Evolutionary conservation across 164 flowering plant species (phyloP).

Genomic region (Amborella trichopoda): DNA sequence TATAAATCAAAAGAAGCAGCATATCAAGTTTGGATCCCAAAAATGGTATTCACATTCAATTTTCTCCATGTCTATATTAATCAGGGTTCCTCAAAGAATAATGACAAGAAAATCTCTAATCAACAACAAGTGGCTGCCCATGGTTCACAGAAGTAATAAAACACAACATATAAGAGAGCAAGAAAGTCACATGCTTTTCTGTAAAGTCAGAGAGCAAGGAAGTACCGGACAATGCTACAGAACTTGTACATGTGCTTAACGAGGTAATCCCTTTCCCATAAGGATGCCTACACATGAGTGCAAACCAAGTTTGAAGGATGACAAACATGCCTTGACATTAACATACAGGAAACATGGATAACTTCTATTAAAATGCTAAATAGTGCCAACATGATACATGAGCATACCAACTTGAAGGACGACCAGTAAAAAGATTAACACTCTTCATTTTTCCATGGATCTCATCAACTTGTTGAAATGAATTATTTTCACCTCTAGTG

Average conservation of each 20-base stretch:
- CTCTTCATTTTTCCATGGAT: slow-evolving; percentile 10
- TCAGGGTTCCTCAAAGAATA: not conserved
- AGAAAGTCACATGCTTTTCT: not conserved
- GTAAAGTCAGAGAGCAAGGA: not conserved
- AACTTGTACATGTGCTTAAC: slow-evolving; percentile 34
- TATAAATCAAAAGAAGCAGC: no score
- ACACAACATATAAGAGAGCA: not conserved
- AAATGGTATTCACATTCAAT: no score
- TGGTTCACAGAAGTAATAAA: not conserved
- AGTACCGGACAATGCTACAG: slow-evolving; percentile 53
- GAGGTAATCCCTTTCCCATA: slow-evolving; percentile 48
- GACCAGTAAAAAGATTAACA: slow-evolving; percentile 22
- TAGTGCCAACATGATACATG: not conserved
- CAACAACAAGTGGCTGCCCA: not conserved
- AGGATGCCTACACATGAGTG: slow-evolving; percentile 53
- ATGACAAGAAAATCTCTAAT: not conserved
- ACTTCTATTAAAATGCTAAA: not conserved
- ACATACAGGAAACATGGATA: not conserved
- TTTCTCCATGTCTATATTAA: no score
- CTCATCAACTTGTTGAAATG: slow-evolving; percentile 14
- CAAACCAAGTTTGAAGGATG: not conserved
- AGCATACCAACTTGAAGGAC: slow-evolving; percentile 61
- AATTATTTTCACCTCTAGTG: not conserved
- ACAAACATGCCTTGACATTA: not conserved
- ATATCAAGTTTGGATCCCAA: no score